Evolutionary conservation across 352 stramenopile genomes (phyloP).

Genomic region (Phytophthora multivora): DNA sequence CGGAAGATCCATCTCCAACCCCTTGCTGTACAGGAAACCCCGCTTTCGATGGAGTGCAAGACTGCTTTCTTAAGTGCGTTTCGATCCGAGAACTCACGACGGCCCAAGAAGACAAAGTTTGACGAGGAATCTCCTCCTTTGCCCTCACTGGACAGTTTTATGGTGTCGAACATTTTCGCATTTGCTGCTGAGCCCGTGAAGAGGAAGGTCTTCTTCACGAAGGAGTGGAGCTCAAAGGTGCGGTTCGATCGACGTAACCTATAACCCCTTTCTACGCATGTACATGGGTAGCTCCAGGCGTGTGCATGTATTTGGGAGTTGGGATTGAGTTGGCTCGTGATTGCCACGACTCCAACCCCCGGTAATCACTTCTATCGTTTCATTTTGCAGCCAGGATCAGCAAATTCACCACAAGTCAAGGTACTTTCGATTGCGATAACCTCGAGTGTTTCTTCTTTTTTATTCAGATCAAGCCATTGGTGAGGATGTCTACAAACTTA

Average conservation of each 20-base stretch:
- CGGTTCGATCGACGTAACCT: no score
- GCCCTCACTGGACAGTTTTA: not conserved
- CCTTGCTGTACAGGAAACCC: not conserved
- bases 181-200: not conserved
- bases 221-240: no score
- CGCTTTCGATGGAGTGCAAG: not conserved
- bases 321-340: no score
- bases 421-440: no score
- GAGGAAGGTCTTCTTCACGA: not conserved
- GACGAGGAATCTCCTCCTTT: not conserved
- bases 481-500: slow-evolving; percentile 14
- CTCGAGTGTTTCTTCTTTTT: no score
- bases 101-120: not conserved
- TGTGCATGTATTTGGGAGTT: no score
- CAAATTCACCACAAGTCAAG: no score
- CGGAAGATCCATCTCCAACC: not conserved
- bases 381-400: no score
- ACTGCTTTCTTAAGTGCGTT: not conserved
- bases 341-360: no score
- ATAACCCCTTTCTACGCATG: no score
- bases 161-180: not conserved
- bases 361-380: no score
- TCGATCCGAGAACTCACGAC: not conserved
- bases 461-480: not conserved
- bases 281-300: no score